Conservation (phyloP, 2,329 filamentous ascomycete genomes). For the Geosmithia morbida region DNA sequence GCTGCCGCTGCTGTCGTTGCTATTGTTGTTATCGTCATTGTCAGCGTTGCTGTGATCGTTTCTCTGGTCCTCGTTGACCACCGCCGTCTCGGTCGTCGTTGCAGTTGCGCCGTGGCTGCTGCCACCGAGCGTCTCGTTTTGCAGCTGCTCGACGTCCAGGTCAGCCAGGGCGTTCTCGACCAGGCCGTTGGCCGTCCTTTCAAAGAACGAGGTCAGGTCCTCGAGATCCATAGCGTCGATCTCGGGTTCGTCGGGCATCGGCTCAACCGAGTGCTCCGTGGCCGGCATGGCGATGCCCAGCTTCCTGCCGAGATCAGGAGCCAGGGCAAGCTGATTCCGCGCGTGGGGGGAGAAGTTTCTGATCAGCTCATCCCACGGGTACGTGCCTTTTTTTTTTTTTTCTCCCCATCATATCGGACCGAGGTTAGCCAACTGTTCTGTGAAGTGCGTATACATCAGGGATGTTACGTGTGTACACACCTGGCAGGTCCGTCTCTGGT, state of each 20-base stretch:
- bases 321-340: slow-evolving; percentile 16
- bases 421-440: no score
- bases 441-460: no score
- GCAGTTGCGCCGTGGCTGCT: not conserved
- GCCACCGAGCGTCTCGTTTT: not conserved
- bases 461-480: not conserved
- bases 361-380: slow-evolving; percentile 23
- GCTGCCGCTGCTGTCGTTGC: slow-evolving; percentile 3
- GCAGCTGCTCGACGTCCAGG: slow-evolving; percentile 11
- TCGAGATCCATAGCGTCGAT: slow-evolving; percentile 12
- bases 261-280: slow-evolving; percentile 1
- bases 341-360: slow-evolving; percentile 17
- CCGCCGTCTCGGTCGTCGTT: not conserved
- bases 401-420: not conserved
- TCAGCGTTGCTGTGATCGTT: not conserved
- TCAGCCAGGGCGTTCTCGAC: slow-evolving; percentile 24
- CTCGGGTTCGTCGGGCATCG: slow-evolving; percentile 10
- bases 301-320: slow-evolving; percentile 16
- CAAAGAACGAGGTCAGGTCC: slow-evolving; percentile 23
- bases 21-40: slow-evolving; percentile 3
- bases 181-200: slow-evolving; percentile 24
- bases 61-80: slow-evolving; percentile 1
- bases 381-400: slow-evolving; percentile 18
- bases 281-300: slow-evolving; percentile 19
- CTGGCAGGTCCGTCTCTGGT: not conserved